Evolutionary conservation across 805 yeast species (phyloP), one percentile per base, ranked within the genome.

Genomic region (Debaryomyces maramus): DNA sequence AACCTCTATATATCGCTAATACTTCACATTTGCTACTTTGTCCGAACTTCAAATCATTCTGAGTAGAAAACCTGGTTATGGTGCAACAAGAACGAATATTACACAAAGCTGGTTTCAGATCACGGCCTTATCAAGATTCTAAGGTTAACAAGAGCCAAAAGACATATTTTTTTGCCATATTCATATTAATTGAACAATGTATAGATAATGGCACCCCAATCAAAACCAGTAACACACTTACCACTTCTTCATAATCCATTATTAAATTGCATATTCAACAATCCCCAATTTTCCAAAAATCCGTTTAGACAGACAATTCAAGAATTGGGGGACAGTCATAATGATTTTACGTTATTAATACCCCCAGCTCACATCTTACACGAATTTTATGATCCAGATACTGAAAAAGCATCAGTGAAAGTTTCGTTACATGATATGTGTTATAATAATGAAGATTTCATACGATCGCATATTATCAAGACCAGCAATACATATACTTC

Each of bases 261-360:
- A 24, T 63, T 85, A 22, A 80, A 84, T 56, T 72, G 80, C 27
- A 59, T 85, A 5, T 83, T 85, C 66, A 81, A 83, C 61, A 80
- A 83, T 49, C 83, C 85, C 0, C 55, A 56, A 32, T 52, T 56
- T 24, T 43, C 44, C 18, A 62, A 67, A 63, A 41, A 79, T 0
- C 73, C 81, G 11, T 61, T 73, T 36, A 73, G 70, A 41, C 69
- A 67, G n/a, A 63, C 78, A 6, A 67, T 80, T 26, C 54, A 60
- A 3, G 70, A 59, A 36, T 51, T 83, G 17, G 50, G 68, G 2
- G 57, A 52, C 31, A 61, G 58, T 44, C 78, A 83, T 27, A 70
- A 68, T 14, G 75, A 73, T n/a, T 80, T 72, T 54, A 69, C 80
- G 2, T 55, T 86, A 10, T 55, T 86, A n/a, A 80, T 83, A 1